These are phyloP conservation scores for Tausonia pullulans DNA, from an alignment of 1,284 basidiomycete species.

Conservation along the genomic window DNA sequence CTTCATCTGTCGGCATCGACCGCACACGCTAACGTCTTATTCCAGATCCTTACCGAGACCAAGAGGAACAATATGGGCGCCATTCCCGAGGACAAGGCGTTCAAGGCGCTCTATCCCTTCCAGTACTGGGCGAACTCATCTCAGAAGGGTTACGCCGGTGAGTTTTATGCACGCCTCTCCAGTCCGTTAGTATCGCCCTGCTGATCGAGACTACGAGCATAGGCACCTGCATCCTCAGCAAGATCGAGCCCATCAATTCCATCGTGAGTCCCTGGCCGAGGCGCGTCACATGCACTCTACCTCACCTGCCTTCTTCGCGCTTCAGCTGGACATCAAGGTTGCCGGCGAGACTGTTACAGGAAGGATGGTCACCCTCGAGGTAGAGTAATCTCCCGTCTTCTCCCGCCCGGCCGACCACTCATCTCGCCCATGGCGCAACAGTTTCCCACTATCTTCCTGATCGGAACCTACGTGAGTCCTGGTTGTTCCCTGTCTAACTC, in stretches of 20 bases:
- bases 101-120: constrained; percentile 13
- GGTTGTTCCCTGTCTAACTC: background rate
- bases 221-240: constrained; percentile 11
- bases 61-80: constrained; percentile 13
- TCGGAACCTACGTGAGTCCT: constrained; percentile 12
- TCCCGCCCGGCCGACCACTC: constrained; percentile 7
- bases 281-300: no score
- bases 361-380: constrained; percentile 11
- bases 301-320: background rate
- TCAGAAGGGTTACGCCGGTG: constrained; percentile 14
- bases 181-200: no score
- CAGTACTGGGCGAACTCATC: constrained; percentile 14
- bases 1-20: background rate
- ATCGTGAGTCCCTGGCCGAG: background rate
- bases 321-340: background rate
- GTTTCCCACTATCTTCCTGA: constrained; percentile 11
- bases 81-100: constrained; percentile 9
- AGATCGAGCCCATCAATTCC: constrained; percentile 1
- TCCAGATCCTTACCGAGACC: constrained; percentile 14
- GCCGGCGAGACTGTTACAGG: constrained; percentile 4
- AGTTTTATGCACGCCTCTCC: no score
- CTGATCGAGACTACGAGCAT: no score
- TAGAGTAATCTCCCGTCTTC: constrained; percentile 1
- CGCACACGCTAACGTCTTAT: no score
- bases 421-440: background rate